Percentiles rank a stretch among this genome's conserved stretches.
phyloP scores from a whole-genome alignment of 106 monocot species.

The Cymbidium sinense region DNA sequence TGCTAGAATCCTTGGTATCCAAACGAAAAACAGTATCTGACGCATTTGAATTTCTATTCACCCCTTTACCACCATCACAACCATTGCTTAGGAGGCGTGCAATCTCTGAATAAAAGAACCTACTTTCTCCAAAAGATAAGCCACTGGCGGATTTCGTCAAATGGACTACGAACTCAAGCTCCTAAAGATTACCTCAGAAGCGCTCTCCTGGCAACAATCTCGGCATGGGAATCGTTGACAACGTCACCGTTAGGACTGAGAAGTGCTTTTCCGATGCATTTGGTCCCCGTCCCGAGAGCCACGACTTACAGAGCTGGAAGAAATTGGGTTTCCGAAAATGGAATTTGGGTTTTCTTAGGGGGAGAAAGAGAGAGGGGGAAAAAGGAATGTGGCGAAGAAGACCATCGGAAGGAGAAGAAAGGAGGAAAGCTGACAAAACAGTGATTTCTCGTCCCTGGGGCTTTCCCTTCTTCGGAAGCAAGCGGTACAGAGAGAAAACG shows the following conservation, averaged over 20 bases:
- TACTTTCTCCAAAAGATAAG: too few relatives aligned
- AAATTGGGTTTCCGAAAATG: too few relatives aligned
- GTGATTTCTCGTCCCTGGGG: too few relatives aligned
- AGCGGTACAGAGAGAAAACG: too few relatives aligned
- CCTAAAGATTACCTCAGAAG: constrained; percentile 39
- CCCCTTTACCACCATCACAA: background rate
- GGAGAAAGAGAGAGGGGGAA: constrained; percentile 11
- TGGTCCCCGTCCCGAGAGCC: too few relatives aligned
- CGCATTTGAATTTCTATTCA: background rate
- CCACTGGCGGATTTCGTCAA: background rate
- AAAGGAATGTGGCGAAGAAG: background rate
- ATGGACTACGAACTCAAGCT: background rate
- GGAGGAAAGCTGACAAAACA: too few relatives aligned
- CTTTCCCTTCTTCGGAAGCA: too few relatives aligned
- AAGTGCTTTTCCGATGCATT: too few relatives aligned
- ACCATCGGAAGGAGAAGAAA: constrained; percentile 42
- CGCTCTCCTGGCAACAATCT: constrained; percentile 77
- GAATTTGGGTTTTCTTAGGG: background rate
- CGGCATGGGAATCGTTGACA: too few relatives aligned
- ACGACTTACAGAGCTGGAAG: too few relatives aligned
- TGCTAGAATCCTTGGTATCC: background rate
- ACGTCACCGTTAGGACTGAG: too few relatives aligned
- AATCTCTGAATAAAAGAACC: constrained; percentile 84
- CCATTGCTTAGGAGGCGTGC: constrained; percentile 6
- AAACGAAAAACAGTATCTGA: constrained; percentile 23